Conservation (phyloP, 306 rosid species). For the Dalbergia oliveri region DNA sequence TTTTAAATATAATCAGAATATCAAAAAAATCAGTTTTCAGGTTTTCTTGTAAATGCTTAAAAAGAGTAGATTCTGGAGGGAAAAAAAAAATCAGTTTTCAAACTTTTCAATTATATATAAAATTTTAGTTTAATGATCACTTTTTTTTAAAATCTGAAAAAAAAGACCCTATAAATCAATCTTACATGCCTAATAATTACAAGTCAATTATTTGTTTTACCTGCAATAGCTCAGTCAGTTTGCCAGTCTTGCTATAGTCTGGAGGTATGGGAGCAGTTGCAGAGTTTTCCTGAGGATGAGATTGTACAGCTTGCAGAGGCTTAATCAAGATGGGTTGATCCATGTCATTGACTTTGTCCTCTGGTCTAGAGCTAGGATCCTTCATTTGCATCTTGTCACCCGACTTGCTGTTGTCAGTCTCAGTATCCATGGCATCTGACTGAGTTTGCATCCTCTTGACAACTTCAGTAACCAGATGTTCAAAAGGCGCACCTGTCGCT, state of each 20-base stretch:
- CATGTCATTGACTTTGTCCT: constrained; percentile 49
- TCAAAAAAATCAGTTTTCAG: too few species aligned
- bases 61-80: too few species aligned
- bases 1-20: too few species aligned
- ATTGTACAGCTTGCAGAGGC: constrained; percentile 71
- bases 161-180: not conserved
- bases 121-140: too few species aligned
- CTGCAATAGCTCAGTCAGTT: constrained; percentile 81
- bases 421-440: constrained; percentile 48
- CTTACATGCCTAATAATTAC: not conserved
- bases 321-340: constrained; percentile 62
- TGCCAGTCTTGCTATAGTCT: constrained; percentile 57
- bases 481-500: constrained; percentile 55
- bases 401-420: constrained; percentile 49
- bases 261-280: constrained; percentile 49
- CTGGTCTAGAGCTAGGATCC: constrained; percentile 42
- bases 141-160: too few species aligned
- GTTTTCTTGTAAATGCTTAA: too few species aligned
- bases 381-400: constrained; percentile 45
- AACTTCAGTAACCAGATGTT: constrained; percentile 64
- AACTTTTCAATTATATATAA: too few species aligned
- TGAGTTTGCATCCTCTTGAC: constrained; percentile 61
- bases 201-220: constrained; percentile 55
- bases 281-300: constrained; percentile 45
- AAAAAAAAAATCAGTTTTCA: too few species aligned